Evolutionary conservation across 768 basidiomycete species (phyloP).

Genomic region (Mycena epipterygia): DNA sequence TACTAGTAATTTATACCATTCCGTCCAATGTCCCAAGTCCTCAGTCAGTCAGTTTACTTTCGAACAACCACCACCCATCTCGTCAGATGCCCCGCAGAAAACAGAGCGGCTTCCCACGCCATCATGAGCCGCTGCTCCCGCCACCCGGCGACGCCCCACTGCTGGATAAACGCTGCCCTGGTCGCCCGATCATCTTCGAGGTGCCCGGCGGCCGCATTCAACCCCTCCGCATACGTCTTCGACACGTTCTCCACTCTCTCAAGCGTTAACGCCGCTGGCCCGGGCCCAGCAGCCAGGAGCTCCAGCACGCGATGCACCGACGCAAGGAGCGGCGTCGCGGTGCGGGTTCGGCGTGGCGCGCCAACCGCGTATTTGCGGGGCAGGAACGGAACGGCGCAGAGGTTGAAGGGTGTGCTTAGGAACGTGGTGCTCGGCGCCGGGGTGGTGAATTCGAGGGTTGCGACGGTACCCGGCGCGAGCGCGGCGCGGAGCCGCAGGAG

Average conservation of each 20-base stretch:
- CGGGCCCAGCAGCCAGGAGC: slow-evolving; percentile 46
- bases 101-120: slow-evolving; percentile 66
- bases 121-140: slow-evolving; percentile 61
- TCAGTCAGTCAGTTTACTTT: slow-evolving; percentile 31
- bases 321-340: slow-evolving; percentile 54
- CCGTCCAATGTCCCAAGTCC: neutral
- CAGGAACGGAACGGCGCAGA: slow-evolving; percentile 61
- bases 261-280: slow-evolving; percentile 45
- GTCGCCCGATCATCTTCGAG: slow-evolving; percentile 45
- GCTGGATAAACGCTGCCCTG: slow-evolving; percentile 47
- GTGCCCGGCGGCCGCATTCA: slow-evolving; percentile 41
- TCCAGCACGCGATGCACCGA: slow-evolving; percentile 54
- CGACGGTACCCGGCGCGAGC: slow-evolving; percentile 35
- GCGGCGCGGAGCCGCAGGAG: slow-evolving; percentile 39
- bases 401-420: slow-evolving; percentile 52
- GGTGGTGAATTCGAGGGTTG: slow-evolving; percentile 53
- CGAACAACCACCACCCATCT: slow-evolving; percentile 61
- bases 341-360: slow-evolving; percentile 36
- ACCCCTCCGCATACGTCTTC: slow-evolving; percentile 42
- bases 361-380: slow-evolving; percentile 41
- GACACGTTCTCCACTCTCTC: slow-evolving; percentile 58
- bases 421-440: slow-evolving; percentile 51
- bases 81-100: slow-evolving; percentile 57
- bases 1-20: too few relatives aligned
- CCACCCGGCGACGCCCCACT: slow-evolving; percentile 54